phyloP scores from a whole-genome alignment of 2,329 filamentous ascomycete genomes.

The Aspergillus caelatus region DNA sequence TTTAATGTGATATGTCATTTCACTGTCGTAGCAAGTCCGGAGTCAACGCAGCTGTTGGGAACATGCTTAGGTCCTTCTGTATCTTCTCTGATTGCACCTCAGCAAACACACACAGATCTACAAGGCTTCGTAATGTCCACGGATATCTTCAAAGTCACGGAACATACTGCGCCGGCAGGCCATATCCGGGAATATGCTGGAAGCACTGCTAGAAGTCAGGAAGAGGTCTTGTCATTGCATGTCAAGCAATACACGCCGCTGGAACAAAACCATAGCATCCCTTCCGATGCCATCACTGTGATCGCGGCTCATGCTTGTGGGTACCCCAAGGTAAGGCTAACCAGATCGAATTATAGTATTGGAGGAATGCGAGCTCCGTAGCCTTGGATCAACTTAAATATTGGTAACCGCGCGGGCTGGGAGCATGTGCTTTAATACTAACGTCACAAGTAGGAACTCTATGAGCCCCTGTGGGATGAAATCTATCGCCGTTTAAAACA shows the following conservation, averaged over 20 bases:
- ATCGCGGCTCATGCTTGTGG: neutral
- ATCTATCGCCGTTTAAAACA: neutral
- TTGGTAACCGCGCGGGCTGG: neutral
- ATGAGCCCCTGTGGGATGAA: slow-evolving; percentile 19
- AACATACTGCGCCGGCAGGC: neutral
- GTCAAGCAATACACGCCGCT: slow-evolving; percentile 1
- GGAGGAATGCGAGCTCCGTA: neutral
- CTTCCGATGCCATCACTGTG: neutral
- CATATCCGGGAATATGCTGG: neutral
- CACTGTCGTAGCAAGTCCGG: neutral
- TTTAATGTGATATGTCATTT: neutral
- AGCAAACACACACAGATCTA: neutral
- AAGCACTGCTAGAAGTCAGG: neutral
- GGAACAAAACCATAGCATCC: neutral
- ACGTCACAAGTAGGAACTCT: slow-evolving; percentile 8
- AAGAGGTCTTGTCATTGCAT: neutral
- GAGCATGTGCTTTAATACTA: neutral
- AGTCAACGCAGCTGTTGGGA: neutral
- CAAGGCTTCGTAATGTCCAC: neutral
- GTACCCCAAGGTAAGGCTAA: neutral
- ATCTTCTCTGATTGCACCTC: neutral
- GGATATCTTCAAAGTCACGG: neutral
- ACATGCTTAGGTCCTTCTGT: too few species aligned
- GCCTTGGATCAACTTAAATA: neutral
- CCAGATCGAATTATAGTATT: neutral